Evolutionary conservation across 257 asterid species (phyloP).

Genomic region (Leptodermis oblonga): DNA sequence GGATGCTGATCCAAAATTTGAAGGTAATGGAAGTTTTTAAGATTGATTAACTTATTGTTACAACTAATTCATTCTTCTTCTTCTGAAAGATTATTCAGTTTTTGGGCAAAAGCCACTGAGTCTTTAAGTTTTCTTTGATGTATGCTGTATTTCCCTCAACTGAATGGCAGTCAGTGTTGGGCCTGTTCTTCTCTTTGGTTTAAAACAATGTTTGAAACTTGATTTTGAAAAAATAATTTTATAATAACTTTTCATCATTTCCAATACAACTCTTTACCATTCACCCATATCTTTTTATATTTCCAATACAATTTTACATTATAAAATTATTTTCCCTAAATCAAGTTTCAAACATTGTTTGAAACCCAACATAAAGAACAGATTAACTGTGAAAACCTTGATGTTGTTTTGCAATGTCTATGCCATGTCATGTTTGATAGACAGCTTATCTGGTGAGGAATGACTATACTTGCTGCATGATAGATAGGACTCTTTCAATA

Average conservation of each 20-base stretch:
- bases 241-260: too few relatives aligned
- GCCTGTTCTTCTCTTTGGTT: too few relatives aligned
- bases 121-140: too few relatives aligned
- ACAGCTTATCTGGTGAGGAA: neutral
- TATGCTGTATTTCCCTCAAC: neutral
- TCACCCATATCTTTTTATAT: too few relatives aligned
- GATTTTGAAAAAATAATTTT: too few relatives aligned
- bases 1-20: constrained; percentile 67
- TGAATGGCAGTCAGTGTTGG: neutral
- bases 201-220: too few relatives aligned
- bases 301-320: too few relatives aligned
- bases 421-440: neutral
- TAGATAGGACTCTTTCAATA: too few relatives aligned
- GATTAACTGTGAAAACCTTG: neutral
- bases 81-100: neutral
- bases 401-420: neutral
- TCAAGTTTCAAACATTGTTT: too few relatives aligned
- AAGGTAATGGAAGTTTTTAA: constrained; percentile 42
- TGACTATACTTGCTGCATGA: neutral
- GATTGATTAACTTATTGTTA: neutral
- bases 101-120: neutral
- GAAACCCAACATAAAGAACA: too few relatives aligned
- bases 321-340: too few relatives aligned
- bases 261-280: too few relatives aligned
- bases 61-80: neutral